Evolutionary conservation across 129 eudicot genomes (phyloP), one percentile per base, ranked within the genome.

Genomic region (Calendula officinalis): DNA sequence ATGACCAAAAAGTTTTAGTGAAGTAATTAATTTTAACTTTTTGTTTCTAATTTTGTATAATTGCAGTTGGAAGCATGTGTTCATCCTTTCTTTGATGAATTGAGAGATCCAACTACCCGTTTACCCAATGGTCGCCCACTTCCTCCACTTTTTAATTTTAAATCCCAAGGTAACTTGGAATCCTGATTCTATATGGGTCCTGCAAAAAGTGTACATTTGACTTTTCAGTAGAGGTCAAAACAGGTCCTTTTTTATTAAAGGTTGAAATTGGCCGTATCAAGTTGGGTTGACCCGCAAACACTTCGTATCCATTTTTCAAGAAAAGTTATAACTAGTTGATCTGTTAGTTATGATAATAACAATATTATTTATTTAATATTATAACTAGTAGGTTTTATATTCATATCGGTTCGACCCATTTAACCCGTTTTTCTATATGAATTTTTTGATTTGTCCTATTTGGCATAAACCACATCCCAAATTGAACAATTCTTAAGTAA

Each of bases 111-210:
- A 56, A 72, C 78, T 56, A 84, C 94, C 49, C 90, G 96, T 14
- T 94, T 91, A 57, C 98, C 95, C 43, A 87, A 84, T 69, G 98
- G 98, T 15, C 96, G 97, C 53, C 91, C 97, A 56, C 95, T 90
- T 83, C 97, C 97, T 64, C 95, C 97, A 27, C 91, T 90, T 46
- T 86, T 86, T 27, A 90, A 83, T 75, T 90, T 83, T 62, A 90
- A 86, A 70, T 73, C 97, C 45, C 84, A 76, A 68, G 97, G 97
- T 86, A 79, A 54, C 38, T 41, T 71, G 30, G 30, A 22, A 22
- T 22, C 30, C 30, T 22, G 30, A 22, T 22, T 2, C 30, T 22
- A 22, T 22, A 22, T 22, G 30, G 17, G 32, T 39, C 45, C 47
- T 17, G 44, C 37, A 12, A 22, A 52, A 74, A 9, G 62, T 49